phyloP scores from a whole-genome alignment of 2,329 filamentous ascomycete species.

The Pestalotiopsis sp. region DNA sequence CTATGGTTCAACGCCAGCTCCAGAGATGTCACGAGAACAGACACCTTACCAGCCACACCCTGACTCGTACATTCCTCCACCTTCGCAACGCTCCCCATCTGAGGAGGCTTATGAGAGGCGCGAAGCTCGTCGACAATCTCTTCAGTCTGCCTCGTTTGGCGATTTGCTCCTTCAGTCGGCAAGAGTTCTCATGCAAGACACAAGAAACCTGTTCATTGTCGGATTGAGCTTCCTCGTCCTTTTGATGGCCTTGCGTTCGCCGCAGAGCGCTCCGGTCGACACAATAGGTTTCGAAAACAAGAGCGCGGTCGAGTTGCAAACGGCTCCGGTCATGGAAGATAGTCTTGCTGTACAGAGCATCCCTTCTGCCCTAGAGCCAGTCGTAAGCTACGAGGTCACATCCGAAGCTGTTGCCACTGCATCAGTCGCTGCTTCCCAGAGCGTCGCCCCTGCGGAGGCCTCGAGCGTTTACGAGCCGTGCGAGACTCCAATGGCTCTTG shows the following conservation, averaged over 20 bases:
- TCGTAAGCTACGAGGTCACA: neutral
- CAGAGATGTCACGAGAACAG: slow-evolving; percentile 8
- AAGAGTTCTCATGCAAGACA: slow-evolving; percentile 57
- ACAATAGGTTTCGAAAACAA: slow-evolving; percentile 28
- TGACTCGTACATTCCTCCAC: slow-evolving; percentile 27
- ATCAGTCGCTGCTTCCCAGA: neutral
- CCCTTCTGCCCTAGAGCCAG: neutral
- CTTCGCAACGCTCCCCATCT: slow-evolving; percentile 26
- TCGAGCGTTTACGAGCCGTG: slow-evolving; percentile 2
- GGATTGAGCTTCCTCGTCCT: slow-evolving; percentile 57
- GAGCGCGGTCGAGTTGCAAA: slow-evolving; percentile 25
- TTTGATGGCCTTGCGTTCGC: slow-evolving; percentile 46
- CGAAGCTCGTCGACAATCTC: slow-evolving; percentile 29
- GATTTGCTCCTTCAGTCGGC: slow-evolving; percentile 57
- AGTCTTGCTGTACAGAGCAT: slow-evolving; percentile 15
- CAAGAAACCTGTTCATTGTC: slow-evolving; percentile 61
- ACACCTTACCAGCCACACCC: slow-evolving; percentile 20
- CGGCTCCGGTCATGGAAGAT: slow-evolving; percentile 18
- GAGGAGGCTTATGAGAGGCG: slow-evolving; percentile 33
- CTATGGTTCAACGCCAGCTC: slow-evolving; percentile 11
- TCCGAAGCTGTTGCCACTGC: neutral
- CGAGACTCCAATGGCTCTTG: neutral
- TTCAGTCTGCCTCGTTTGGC: slow-evolving; percentile 50
- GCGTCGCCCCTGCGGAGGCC: neutral
- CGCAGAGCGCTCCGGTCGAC: slow-evolving; percentile 30